Base-by-base conservation (phyloP, 768 basidiomycete species). In the Mrakia gelida region DNA sequence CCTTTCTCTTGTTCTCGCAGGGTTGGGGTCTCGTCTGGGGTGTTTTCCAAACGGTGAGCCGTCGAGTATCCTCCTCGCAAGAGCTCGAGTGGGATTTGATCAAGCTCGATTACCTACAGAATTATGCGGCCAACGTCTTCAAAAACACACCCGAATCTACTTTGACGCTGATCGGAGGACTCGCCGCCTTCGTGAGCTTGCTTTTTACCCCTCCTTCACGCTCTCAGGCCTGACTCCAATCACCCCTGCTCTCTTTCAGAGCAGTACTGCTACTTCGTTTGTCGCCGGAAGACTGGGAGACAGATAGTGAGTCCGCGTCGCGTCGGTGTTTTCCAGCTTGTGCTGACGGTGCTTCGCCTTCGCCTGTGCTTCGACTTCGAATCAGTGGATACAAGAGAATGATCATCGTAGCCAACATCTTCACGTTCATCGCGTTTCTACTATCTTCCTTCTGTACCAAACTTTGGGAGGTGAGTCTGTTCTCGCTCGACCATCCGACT, bases 301-400 rank as follows among this genome's bases (percentile, higher is more conserved):
- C 38, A 28, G 61, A 0, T 75, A 61, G 73, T 74, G 18, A 16
- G 49, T 52, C 32, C 65, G 18, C 67, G 21, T 10, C 67, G 34
- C 67, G 26, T 70, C 38, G 6, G 41, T 43, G 9, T 45, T 45
- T 41, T 10, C 43, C 15, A 18, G 26, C 43, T n/a, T 23, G 30
- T 18, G 13, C 23, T 18, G 18, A 59, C n/a, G n/a, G n/a, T n/a
- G n/a, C 30, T 52, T 52, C 16, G n/a, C n/a, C n/a, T n/a, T n/a
- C n/a, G n/a, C n/a, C n/a, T n/a, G n/a, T n/a, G n/a, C n/a, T n/a
- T 62, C 11, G 38, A 8, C 45, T 34, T 26, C 56, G 28, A 34
- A 32, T 26, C 73, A 63, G 59, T 45, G 75, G 75, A n/a, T 75
- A 75, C 75, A 75, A 75, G 49, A 43, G 63, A 6, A 67, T 67